Conservation (phyloP, 768 basidiomycete genomes). For the Coprinellus micaceus region DNA sequence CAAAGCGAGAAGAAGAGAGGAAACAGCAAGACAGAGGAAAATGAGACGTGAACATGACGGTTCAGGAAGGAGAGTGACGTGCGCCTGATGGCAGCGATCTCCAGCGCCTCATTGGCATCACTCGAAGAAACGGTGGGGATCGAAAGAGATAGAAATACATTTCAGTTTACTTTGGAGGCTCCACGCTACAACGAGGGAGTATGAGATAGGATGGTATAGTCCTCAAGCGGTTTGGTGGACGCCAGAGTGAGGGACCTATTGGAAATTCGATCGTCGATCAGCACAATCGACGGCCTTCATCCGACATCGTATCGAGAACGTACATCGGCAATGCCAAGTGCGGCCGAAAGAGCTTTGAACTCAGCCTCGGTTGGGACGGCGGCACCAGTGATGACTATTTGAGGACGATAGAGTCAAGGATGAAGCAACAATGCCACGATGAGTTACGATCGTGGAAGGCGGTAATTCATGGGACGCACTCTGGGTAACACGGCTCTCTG, state of each 20-base stretch:
- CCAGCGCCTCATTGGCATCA: no score
- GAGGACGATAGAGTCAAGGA: no score
- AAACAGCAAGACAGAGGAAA: no score
- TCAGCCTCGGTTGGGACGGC: constrained; percentile 43
- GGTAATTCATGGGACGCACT: constrained; percentile 35
- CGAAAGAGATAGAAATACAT: no score
- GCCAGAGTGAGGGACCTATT: neutral
- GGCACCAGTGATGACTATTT: constrained; percentile 46
- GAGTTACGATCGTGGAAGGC: neutral
- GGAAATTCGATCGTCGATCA: neutral
- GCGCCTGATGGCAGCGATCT: no score
- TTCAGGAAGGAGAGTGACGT: no score
- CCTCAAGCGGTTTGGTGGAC: neutral
- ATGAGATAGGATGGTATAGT: neutral
- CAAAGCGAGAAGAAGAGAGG: no score
- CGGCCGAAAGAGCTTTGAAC: constrained; percentile 44
- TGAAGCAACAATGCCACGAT: neutral
- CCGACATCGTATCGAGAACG: constrained; percentile 11
- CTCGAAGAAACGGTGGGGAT: no score
- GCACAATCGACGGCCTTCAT: neutral
- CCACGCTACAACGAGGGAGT: no score
- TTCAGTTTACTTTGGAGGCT: no score
- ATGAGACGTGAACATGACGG: no score
- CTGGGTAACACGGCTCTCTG: constrained; percentile 47
- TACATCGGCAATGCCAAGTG: constrained; percentile 40